Evolutionary conservation across 345 rosid genomes (phyloP), one percentile per base, ranked within the genome.

Genomic region (Moricandia moricandioides): DNA sequence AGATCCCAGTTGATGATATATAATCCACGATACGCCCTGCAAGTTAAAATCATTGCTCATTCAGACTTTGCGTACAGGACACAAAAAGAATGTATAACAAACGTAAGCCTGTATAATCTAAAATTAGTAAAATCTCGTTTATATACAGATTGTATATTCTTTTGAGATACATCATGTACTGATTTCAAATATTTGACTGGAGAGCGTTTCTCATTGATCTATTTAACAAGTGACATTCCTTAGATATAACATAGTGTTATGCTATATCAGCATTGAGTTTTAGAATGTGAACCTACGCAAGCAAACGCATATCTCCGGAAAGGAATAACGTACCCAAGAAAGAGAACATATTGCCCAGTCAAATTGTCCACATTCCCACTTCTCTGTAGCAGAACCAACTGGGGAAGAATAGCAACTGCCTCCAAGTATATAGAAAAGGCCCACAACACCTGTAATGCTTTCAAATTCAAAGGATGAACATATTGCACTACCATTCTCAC

Each of bases 291-390:
- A 64, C 57, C 40, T 60, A 71, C 47, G 67, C 18, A 45, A 63
- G 43, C 21, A 71, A 47, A 40, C 7, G 2, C 13, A 39, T 9
- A 55, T 47, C 27, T 58, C 12, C 21, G 52, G 62, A 57, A 66
- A 72, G n/a, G 26, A 57, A 43, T 76, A 8, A 79, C 92, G 66
- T 86, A 93, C 98, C 98, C 98, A 54, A 93, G 93, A 74, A 93
- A 85, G 85, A 91, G 79, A 68, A 93, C 94, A 83, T 93, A 93
- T 85, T 93, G 97, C 63, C 97, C 98, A 0, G 98, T 88, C 80
- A 91, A 80, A 80, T 93, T 93, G 85, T 93, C 98, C 67, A 93
- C 98, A 78, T 93, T 93, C 66, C 98, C 94, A 70, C 97, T 91
- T 79, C 96, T 67, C 75, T 93, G 98, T 45, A 93, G 93, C 81